Evolutionary conservation across 225 moss, liverwort and hornwort species (phyloP).

Genomic region (Pseudisothecium myosuroides): DNA sequence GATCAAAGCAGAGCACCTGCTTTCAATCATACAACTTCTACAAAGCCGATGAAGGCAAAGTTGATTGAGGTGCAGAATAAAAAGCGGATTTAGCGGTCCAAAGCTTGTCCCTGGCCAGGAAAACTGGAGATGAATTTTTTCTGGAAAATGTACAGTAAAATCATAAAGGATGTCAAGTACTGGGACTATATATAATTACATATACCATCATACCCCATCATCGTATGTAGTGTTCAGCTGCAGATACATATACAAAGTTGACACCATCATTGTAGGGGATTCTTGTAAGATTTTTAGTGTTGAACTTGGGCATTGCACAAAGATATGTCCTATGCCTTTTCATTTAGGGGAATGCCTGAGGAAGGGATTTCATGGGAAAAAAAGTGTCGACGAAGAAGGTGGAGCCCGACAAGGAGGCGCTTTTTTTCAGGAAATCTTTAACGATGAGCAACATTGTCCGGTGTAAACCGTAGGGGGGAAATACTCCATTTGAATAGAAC

Average conservation of each 20-base stretch:
- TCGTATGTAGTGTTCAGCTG: not conserved
- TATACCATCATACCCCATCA: not conserved
- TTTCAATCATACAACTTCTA: not conserved
- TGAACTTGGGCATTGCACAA: rapidly evolving
- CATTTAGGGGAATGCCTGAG: no score
- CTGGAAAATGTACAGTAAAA: no score
- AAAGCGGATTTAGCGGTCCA: not conserved
- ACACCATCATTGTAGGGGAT: not conserved
- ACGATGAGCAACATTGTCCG: no score
- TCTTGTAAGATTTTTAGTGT: not conserved
- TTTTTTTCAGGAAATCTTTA: no score
- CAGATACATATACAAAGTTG: not conserved
- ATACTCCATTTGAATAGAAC: not conserved
- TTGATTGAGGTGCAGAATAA: not conserved
- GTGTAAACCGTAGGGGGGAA: no score
- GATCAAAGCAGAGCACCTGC: not conserved
- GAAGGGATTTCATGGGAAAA: no score
- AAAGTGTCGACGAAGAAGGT: no score
- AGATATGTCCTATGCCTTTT: not conserved
- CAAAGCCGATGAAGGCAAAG: not conserved
- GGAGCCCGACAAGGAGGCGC: no score
- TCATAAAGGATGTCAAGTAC: not conserved
- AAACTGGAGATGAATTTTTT: not conserved
- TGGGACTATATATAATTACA: not conserved
- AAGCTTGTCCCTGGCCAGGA: not conserved